phyloP scores from a whole-genome alignment of 305 asterid genomes.

The Ilex paraguariensis region DNA sequence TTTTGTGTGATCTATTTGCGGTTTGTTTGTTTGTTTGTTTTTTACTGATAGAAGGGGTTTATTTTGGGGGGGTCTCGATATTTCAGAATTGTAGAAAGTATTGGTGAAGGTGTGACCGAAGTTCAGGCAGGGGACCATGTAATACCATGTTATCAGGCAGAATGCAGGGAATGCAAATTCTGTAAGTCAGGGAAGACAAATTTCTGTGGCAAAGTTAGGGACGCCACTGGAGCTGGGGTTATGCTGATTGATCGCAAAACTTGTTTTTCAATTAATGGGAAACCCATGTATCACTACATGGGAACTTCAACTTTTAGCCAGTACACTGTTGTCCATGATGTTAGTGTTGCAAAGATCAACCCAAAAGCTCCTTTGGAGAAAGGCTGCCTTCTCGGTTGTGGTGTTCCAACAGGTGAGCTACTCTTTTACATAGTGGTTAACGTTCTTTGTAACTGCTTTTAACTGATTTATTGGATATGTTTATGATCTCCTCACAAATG shows the following conservation, averaged over 20 bases:
- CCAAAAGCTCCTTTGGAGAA: conserved; percentile 90
- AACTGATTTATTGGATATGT: too few relatives aligned
- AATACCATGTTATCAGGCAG: conserved; percentile 99
- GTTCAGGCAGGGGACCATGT: conserved; percentile 95
- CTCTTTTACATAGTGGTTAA: too few relatives aligned
- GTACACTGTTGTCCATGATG: conserved; percentile 97
- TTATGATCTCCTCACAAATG: too few relatives aligned
- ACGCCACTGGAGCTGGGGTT: conserved; percentile 97
- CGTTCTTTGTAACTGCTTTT: too few relatives aligned
- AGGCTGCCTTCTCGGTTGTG: conserved; percentile 98
- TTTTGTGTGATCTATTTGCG: neutral
- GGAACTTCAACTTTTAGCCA: conserved; percentile 99
- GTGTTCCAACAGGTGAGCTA: conserved; percentile 86
- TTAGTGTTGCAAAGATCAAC: conserved; percentile 95
- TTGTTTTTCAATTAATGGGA: conserved; percentile 88
- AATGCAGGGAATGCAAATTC: conserved; percentile 94
- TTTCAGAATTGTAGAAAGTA: conserved; percentile 90
- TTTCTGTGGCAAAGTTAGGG: conserved; percentile 94
- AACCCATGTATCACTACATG: conserved; percentile 96
- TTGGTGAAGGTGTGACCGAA: conserved; percentile 94
- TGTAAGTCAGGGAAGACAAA: conserved; percentile 99
- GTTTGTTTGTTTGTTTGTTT: too few relatives aligned
- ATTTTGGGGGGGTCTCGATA: neutral
- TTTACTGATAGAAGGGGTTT: too few relatives aligned
- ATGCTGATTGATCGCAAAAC: conserved; percentile 87